phyloP scores from a whole-genome alignment of 2,329 filamentous ascomycete genomes.

The Phoma herbarum region DNA sequence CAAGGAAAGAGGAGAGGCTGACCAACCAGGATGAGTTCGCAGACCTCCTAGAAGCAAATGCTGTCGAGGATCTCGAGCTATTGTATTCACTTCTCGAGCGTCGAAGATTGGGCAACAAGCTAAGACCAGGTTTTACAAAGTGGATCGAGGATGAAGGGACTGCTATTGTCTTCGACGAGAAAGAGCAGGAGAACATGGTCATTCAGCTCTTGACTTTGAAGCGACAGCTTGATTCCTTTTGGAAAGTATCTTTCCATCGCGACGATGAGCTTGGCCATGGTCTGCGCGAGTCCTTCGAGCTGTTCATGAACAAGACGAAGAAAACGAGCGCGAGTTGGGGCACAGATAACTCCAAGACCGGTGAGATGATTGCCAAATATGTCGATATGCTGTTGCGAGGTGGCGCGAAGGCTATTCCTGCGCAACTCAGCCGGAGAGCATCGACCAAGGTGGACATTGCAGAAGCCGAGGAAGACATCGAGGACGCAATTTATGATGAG shows the following conservation, averaged over 20 bases:
- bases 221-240: conserved; percentile 77
- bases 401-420: conserved; percentile 83
- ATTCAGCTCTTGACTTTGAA: conserved; percentile 82
- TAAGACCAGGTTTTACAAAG: conserved; percentile 77
- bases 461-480: conserved; percentile 67
- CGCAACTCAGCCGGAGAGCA: conserved; percentile 66
- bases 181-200: conserved; percentile 85
- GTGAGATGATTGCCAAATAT: conserved; percentile 98
- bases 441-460: conserved; percentile 65
- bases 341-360: conserved; percentile 89
- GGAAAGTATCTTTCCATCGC: conserved; percentile 77
- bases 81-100: conserved; percentile 81
- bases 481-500: conserved; percentile 77
- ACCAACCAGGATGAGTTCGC: conserved; percentile 72
- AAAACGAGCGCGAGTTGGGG: conserved; percentile 76
- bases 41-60: conserved; percentile 75
- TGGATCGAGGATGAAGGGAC: conserved; percentile 82
- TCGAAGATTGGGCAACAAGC: conserved; percentile 71
- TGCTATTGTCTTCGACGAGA: conserved; percentile 80
- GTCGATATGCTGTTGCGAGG: conserved; percentile 89
- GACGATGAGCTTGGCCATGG: conserved; percentile 80
- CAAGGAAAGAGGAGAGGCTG: conserved; percentile 65
- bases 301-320: conserved; percentile 89
- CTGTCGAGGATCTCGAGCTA: conserved; percentile 74
- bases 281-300: conserved; percentile 84